Percentiles rank a stretch among this genome's conserved stretches.
These are phyloP conservation scores for Miscanthus lutarioriparius DNA, from an alignment of 176 grass and related monocot genomes.

Conservation along the genomic window DNA sequence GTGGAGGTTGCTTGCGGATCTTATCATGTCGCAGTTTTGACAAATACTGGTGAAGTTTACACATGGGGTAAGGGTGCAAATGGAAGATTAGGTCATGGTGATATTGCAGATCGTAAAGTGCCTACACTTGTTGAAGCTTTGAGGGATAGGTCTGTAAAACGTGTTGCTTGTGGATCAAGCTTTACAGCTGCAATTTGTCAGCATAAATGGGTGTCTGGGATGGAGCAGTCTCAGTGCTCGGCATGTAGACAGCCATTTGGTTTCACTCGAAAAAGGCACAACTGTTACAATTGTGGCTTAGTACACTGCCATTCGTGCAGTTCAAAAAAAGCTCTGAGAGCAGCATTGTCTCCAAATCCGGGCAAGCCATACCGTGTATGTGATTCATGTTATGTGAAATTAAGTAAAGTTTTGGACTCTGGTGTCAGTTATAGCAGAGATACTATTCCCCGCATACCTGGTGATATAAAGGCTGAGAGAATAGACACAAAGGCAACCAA, in stretches of 20 bases:
- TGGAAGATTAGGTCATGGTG: conserved; percentile 88
- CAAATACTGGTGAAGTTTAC: conserved; percentile 86
- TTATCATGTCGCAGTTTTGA: conserved; percentile 85
- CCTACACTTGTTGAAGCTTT: conserved; percentile 87
- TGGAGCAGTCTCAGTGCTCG: conserved; percentile 92
- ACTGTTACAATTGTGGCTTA: conserved; percentile 95
- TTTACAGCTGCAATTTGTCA: conserved; percentile 91
- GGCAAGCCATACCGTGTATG: conserved; percentile 92
- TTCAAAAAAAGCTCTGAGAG: conserved; percentile 82
- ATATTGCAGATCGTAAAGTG: conserved; percentile 76
- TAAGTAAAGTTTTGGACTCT: conserved; percentile 84
- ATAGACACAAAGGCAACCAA: conserved; percentile 46
- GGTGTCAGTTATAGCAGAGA: conserved; percentile 47
- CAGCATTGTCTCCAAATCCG: conserved; percentile 92
- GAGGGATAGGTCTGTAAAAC: conserved; percentile 81
- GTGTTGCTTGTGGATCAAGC: conserved; percentile 80
- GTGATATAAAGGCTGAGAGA: conserved; percentile 49
- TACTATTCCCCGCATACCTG: conserved; percentile 25
- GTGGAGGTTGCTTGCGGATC: conserved; percentile 83
- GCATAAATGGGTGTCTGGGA: conserved; percentile 93
- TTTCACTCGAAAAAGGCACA: conserved; percentile 96
- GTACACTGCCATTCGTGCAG: conserved; percentile 96
- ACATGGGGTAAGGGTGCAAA: conserved; percentile 97
- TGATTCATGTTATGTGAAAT: conserved; percentile 86
- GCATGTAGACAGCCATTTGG: conserved; percentile 95